Conservation (phyloP, 1,139 yeast genomes). For the Zhuliangozyma blackwelliae region DNA sequence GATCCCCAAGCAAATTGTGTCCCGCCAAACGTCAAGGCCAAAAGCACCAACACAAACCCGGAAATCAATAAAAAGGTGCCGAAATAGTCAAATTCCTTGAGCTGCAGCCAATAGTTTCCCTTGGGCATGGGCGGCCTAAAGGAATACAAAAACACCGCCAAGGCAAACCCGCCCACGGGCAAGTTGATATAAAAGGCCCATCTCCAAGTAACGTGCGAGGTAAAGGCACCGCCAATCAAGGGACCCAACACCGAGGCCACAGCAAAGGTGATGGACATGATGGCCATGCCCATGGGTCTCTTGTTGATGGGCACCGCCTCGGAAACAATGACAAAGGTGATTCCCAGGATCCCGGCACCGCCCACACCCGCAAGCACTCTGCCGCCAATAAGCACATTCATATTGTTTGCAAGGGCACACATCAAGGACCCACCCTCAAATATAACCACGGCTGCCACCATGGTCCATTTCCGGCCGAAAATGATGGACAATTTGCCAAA, state of each 20-base stretch:
- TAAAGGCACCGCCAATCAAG: conserved; percentile 50
- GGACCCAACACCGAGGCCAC: conserved; percentile 56
- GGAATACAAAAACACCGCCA: conserved; percentile 19
- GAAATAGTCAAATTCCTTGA: conserved; percentile 42
- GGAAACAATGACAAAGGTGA: conserved; percentile 23
- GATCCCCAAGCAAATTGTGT: conserved; percentile 48
- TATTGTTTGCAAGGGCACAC: conserved; percentile 32
- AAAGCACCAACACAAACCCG: conserved; percentile 41
- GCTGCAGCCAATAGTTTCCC: conserved; percentile 21
- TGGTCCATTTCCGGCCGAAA: conserved; percentile 41
- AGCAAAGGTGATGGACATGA: conserved; percentile 34
- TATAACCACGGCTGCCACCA: conserved; percentile 29
- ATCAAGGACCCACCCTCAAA: conserved; percentile 37
- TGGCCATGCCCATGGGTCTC: conserved; percentile 31
- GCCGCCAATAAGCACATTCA: conserved; percentile 37
- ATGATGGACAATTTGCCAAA: conserved; percentile 44
- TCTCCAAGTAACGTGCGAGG: conserved; percentile 52
- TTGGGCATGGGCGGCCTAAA: conserved; percentile 33
- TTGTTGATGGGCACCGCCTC: conserved; percentile 27
- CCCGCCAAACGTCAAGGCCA: conserved; percentile 43
- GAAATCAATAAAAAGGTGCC: conserved; percentile 46
- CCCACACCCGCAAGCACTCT: conserved; percentile 34
- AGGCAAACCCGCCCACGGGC: conserved; percentile 35
- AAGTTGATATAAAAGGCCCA: conserved; percentile 68
- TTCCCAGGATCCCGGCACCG: conserved; percentile 29